Evolutionary conservation across 805 yeast genomes (phyloP), one percentile per base, ranked within the genome.

Genomic region (Jamesozyma rosinii): DNA sequence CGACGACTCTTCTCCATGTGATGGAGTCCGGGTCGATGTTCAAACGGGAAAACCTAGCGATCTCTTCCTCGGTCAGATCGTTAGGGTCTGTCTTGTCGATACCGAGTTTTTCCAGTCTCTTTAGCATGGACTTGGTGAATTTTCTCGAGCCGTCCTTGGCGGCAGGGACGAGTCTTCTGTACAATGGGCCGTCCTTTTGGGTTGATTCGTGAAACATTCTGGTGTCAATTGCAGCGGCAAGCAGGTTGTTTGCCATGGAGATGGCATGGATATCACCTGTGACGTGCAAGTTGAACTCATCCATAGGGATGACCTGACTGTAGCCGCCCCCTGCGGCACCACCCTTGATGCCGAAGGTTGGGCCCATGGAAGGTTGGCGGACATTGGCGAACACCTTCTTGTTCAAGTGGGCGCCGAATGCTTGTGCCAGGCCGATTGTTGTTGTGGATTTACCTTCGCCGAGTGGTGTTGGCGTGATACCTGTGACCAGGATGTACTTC

Each of bases 271-370:
- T 83, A 59, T 90, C 98, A 61, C 97, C 97, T 40, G 97, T 90
- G 52, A 90, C 73, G 64, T 90, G 97, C 85, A 92, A 78, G 70
- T 92, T 90, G 73, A 90, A 90, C 68, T 90, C 97, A 66, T 90
- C 98, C 97, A 90, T 90, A 41, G 97, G 97, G 55, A 90, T 89
- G 37, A 90, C 97, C 68, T 90, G 97, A 2, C 97, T 76, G 66
- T 88, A 90, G 38, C 97, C 97, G 61, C 97, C 98, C 55, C 98
- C 98, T 17, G 97, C 97, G 45, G 98, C 98, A 65, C 97, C 97
- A 59, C 98, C 98, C 69, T 90, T 90, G 56, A 90, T 88, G 64
- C 98, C 98, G 57, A 90, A 90, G 17, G 97, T 90, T 41, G 98
- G 98, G 33, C 97, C 97, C 96, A 90, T 87, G 9, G 95, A 83